phyloP scores from a whole-genome alignment of 352 stramenopile species.

The Aphanomyces invadans region DNA sequence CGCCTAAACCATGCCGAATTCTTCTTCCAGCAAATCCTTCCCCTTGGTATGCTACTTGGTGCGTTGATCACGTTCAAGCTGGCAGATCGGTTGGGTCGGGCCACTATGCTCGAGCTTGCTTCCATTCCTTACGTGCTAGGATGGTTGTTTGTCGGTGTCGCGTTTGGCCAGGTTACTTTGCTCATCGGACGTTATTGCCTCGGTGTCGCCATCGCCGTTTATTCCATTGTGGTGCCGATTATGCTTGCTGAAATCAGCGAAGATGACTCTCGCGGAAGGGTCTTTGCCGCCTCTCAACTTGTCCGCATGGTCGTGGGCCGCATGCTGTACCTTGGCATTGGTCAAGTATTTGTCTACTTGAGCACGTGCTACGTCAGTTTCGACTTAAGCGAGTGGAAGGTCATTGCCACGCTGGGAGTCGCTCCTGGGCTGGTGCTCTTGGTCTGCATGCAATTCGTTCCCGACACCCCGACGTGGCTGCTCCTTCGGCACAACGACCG shows the following conservation, averaged over 20 bases:
- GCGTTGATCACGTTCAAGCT: constrained; percentile 48
- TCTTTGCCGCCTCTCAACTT: constrained; percentile 37
- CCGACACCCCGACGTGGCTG: constrained; percentile 75
- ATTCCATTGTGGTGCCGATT: constrained; percentile 52
- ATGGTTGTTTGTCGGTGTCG: constrained; percentile 56
- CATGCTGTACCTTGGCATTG: constrained; percentile 46
- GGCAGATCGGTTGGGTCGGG: constrained; percentile 53
- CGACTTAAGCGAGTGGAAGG: constrained; percentile 77
- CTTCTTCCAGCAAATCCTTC: constrained; percentile 59
- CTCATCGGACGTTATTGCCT: constrained; percentile 59
- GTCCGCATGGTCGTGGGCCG: constrained; percentile 44
- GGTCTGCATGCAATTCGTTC: constrained; percentile 54
- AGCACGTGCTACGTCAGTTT: constrained; percentile 64
- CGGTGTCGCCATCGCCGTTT: constrained; percentile 45
- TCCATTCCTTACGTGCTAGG: constrained; percentile 64
- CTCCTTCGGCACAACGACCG: constrained; percentile 62
- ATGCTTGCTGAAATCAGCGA: constrained; percentile 68
- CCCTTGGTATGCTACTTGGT: constrained; percentile 54
- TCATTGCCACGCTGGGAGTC: constrained; percentile 46
- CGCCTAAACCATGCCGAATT: constrained; percentile 58
- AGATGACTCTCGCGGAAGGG: constrained; percentile 44
- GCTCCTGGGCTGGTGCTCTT: constrained; percentile 45
- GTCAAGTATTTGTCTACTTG: constrained; percentile 50
- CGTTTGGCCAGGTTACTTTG: constrained; percentile 59
- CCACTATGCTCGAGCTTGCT: constrained; percentile 61